Evolutionary conservation across 768 basidiomycete genomes (phyloP), one percentile per base, ranked within the genome.

Genomic region (Tulasnella sp.): DNA sequence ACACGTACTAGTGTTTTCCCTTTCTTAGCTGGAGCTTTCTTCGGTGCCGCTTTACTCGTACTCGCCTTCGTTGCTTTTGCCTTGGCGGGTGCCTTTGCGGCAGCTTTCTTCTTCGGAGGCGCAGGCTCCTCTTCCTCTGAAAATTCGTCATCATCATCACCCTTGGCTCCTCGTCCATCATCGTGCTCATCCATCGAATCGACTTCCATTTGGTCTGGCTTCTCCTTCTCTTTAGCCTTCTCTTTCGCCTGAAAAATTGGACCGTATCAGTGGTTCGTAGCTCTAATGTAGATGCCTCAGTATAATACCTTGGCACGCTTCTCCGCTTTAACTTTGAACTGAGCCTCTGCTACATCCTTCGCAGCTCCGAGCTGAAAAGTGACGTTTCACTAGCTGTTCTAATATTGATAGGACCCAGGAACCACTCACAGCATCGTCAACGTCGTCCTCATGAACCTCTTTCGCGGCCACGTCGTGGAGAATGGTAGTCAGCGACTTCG

Each of bases 111-210:
- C 31, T 81, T 72, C 11, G 80, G 64, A 31, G 79, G 80, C 45
- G 74, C 77, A 8, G 75, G 75, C 14, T 81, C 79, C 22, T 79
- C 80, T 17, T 78, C 81, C 82, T 83, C 38, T 83, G 83, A 58
- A 81, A 81, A 70, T 81, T 85, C 83, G 84, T 89, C 83, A 86
- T 88, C 72, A 82, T 82, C 1, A 86, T 87, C 86, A 25, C 87
- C 86, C 29, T 87, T 86, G 77, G 88, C 90, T 39, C 87, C 91
- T 22, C 85, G 86, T 11, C 82, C 86, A 12, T 79, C 83, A 67
- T 82, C 78, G 67, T 91, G 91, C 67, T 93, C 82, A 69, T 94
- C 91, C 88, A 92, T 90, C 3, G 91, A 93, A 80, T 93, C 93
- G 17, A 82, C 81, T 0, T 86, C 87, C 31, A 80, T 84, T 17